phyloP scores from a whole-genome alignment of 139 green algal genomes.

The Volvox africanus region DNA sequence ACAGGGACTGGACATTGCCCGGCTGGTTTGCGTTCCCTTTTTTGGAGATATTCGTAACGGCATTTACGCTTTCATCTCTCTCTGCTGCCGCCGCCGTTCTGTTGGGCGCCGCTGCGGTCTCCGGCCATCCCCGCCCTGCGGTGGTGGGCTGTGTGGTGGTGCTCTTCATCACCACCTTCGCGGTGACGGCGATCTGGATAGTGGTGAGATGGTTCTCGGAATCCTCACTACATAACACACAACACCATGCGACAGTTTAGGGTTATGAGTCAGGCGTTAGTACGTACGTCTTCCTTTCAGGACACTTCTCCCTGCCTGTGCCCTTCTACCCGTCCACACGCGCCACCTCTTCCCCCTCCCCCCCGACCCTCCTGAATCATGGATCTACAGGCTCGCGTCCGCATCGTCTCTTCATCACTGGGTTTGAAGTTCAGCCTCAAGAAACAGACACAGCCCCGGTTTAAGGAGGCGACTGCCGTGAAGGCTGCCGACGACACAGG shows the following conservation, averaged over 20 bases:
- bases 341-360: too few species aligned
- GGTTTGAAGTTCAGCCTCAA: neutral
- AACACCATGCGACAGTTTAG: too few species aligned
- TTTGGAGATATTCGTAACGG: slow-evolving; percentile 17
- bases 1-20: neutral
- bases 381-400: neutral
- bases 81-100: neutral
- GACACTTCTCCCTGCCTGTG: too few species aligned
- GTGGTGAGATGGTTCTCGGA: slow-evolving; percentile 27
- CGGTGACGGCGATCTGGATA: neutral
- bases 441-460: neutral
- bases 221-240: too few species aligned
- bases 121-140: neutral
- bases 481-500: neutral
- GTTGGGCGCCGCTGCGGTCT: neutral
- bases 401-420: neutral
- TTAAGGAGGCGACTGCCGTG: neutral
- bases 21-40: slow-evolving; percentile 38
- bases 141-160: slow-evolving; percentile 6
- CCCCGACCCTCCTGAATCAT: too few species aligned
- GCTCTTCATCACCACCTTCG: neutral
- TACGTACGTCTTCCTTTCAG: too few species aligned
- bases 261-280: too few species aligned
- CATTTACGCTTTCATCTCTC: neutral
- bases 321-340: too few species aligned